Evolutionary conservation across 2,329 filamentous ascomycete genomes (phyloP), one percentile per base, ranked within the genome.

Genomic region (Chalaropsis thielavioides): DNA sequence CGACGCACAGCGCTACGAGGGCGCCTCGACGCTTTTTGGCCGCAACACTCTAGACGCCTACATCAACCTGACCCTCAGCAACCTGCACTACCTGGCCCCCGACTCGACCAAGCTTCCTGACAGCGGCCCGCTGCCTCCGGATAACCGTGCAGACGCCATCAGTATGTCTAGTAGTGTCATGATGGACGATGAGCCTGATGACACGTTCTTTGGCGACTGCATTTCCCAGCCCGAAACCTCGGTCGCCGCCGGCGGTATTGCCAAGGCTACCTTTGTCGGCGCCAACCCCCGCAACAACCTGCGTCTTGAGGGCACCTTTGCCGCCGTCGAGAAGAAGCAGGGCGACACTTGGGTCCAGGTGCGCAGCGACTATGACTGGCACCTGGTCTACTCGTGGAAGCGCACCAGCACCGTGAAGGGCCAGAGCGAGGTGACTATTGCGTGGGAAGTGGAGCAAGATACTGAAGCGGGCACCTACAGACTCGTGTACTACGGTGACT

Each of bases 201-300:
- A 86, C 67, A 84, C 83, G 66, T 76, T 74, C 0, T 96, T 90
- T 70, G 92, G 92, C 10, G 80, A 87, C 56, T 80, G 89, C 17
- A 76, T 82, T 58, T 75, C 75, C 0, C 79, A 86, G 46, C 78
- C 82, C 0, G 71, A 72, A 0, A 73, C 79, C 17, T 31, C 13
- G 1, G 74, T 75, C 0, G 62, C 72, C 0, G 75, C 77, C 1
- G 89, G 89, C 2, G 79, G 81, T 8, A 77, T 77, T 0, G 81
- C 90, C 35, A 81, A 75, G 3, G 88, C 82, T 0, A 84, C 78
- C 0, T 96, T 96, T 72, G 81, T 91, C 0, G 92, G 88, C 19
- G 91, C 91, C 3, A 96, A 96, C 71, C 92, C 92, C 8, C 81
- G 92, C 61, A 96, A 96, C 73, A 88, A 95, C 68, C 80, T 96